phyloP scores from a whole-genome alignment of 805 yeast species.

The Kodamaea sagamina region DNA sequence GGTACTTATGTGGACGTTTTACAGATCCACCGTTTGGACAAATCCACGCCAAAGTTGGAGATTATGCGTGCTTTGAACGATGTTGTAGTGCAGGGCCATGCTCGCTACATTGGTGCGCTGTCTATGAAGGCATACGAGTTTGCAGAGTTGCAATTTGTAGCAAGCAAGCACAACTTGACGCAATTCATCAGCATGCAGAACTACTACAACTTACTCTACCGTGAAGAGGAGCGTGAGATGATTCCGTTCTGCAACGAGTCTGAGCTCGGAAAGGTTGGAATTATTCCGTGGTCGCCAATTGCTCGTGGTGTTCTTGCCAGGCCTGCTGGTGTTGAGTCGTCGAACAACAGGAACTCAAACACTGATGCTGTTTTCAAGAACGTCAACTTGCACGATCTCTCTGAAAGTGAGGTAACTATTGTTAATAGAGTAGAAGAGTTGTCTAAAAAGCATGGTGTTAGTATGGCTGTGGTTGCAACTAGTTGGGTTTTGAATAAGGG shows the following conservation, averaged over 20 bases:
- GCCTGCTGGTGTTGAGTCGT: conserved; percentile 29
- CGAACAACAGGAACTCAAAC: conserved; percentile 7
- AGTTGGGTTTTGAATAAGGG: conserved; percentile 60
- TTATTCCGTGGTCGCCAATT: conserved; percentile 63
- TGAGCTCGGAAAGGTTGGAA: conserved; percentile 49
- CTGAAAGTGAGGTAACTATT: conserved; percentile 26
- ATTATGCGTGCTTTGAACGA: conserved; percentile 59
- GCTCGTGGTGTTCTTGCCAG: conserved; percentile 58
- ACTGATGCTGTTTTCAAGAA: conserved; percentile 15
- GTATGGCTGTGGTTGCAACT: conserved; percentile 58
- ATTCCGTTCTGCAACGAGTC: conserved; percentile 49
- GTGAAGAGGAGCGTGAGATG: conserved; percentile 71
- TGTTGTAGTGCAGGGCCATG: conserved; percentile 46
- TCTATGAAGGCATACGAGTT: conserved; percentile 60
- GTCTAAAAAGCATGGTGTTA: conserved; percentile 45
- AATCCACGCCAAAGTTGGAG: conserved; percentile 50
- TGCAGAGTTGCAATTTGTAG: conserved; percentile 53
- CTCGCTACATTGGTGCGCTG: conserved; percentile 64
- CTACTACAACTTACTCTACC: conserved; percentile 53
- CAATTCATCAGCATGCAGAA: conserved; percentile 64
- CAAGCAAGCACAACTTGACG: conserved; percentile 57
- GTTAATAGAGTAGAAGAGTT: conserved; percentile 55
- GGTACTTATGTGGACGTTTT: conserved; percentile 56
- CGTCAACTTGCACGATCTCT: conserved; percentile 16
- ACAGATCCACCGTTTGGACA: conserved; percentile 61